These are phyloP conservation scores for Brettanomyces bruxellensis DNA, from an alignment of 805 yeast species.

Conservation along the genomic window DNA sequence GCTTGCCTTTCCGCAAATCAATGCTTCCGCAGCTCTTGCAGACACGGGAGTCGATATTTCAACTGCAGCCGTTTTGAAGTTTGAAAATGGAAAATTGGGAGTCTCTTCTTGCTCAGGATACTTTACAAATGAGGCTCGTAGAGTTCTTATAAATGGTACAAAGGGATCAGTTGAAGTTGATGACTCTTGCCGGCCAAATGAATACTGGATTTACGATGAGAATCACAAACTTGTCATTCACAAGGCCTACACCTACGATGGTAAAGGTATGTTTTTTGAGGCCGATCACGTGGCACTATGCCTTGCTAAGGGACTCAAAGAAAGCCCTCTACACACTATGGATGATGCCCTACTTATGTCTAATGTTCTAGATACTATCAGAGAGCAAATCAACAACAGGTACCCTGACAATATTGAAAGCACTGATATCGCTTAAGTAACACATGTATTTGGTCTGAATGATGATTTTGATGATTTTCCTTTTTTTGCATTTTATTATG, in stretches of 20 bases:
- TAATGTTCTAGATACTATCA: slow-evolving; percentile 35
- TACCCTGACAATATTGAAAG: slow-evolving; percentile 24
- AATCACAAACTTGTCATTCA: slow-evolving; percentile 14
- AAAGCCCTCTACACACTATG: slow-evolving; percentile 27
- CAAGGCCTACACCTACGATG: slow-evolving; percentile 24
- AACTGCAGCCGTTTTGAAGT: slow-evolving; percentile 28
- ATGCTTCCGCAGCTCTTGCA: slow-evolving; percentile 21
- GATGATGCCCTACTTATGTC: slow-evolving; percentile 37
- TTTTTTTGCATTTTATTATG: too few species aligned
- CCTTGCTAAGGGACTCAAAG: slow-evolving; percentile 29
- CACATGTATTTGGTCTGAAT: too few species aligned
- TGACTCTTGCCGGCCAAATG: slow-evolving; percentile 11
- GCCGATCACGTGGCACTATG: slow-evolving; percentile 45
- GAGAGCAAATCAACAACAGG: slow-evolving; percentile 32
- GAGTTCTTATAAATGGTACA: slow-evolving; percentile 12
- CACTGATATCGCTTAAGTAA: slow-evolving; percentile 4
- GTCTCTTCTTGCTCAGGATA: slow-evolving; percentile 24
- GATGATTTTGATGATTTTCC: too few species aligned
- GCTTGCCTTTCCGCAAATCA: slow-evolving; percentile 20
- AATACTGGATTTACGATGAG: slow-evolving; percentile 23
- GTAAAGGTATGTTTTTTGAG: slow-evolving; percentile 43
- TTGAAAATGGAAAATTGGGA: slow-evolving; percentile 30
- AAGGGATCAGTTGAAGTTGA: slow-evolving; percentile 13
- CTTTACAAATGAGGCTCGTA: not conserved
- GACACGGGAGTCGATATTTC: slow-evolving; percentile 36